Evolutionary conservation across 768 basidiomycete species (phyloP), one percentile per base, ranked within the genome.

Genomic region (Ramaria sp.): DNA sequence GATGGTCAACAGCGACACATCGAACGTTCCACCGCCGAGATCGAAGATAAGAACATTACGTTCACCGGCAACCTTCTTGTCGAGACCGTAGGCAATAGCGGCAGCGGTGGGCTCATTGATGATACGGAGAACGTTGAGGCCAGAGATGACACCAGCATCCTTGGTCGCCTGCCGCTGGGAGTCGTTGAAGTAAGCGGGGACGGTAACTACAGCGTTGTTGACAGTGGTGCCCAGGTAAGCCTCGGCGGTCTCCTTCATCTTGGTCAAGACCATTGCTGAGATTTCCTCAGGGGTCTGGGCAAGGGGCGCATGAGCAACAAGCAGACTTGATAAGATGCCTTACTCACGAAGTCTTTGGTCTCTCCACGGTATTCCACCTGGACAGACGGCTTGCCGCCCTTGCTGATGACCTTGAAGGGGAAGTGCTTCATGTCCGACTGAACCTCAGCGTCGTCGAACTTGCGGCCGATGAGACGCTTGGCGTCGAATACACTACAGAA

Each of bases 61-160:
- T 73, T 98, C 94, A 62, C 88, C 86, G 31, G 71, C 70, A 58
- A 88, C 83, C 74, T 95, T 91, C 76, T 93, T 92, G 77, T 97
- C 94, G 53, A 98, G 89, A 75, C 94, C 94, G 73, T 98, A 97
- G 37, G 94, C 94, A 66, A 97, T 97, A 61, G 94, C 94, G 53
- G 95, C 95, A 41, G 95, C 95, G 48, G 95, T 98, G 39, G 95
- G 93, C 72, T 98, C 95, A 75, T 97, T 97, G 77, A 97, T 95
- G 71, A 97, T 96, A 75, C 95, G 92, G 67, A 95, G 88, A 60
- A 97, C 88, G 69, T 95, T 92, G 63, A 98, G 74, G 61, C 95
- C 95, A 19, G 92, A 81, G 66, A 98, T 97, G 59, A 82, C 83
- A 64, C 95, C 95, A 38, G 95, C 93, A 67, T 98, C 95, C 77